Evolutionary conservation across 2,329 filamentous ascomycete genomes (phyloP).

Genomic region (Penicillium sp.): DNA sequence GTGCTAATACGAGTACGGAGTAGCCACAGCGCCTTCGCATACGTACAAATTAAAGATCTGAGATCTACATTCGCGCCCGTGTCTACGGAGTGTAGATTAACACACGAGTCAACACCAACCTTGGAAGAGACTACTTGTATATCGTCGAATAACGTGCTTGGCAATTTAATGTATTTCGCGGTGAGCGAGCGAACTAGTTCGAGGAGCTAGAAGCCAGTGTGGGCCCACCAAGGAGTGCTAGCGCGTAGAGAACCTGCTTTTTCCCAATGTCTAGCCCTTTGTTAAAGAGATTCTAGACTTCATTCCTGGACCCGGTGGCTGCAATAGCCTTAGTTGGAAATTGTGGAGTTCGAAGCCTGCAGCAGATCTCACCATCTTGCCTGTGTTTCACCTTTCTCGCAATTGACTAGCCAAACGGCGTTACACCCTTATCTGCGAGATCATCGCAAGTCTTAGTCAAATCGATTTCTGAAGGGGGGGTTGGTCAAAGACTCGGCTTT

Average conservation of each 20-base stretch:
- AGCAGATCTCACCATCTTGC: constrained; percentile 1
- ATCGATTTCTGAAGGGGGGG: background rate
- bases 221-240: constrained; percentile 3
- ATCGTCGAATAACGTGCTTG: background rate
- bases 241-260: constrained; percentile 6
- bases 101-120: background rate
- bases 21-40: background rate
- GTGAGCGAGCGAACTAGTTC: constrained; percentile 7
- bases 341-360: constrained; percentile 1
- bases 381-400: background rate
- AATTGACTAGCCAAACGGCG: background rate
- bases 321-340: constrained; percentile 2
- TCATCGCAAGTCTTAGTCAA: background rate
- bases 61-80: background rate
- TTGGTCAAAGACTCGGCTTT: background rate
- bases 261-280: constrained; percentile 6
- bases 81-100: background rate
- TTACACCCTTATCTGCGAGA: background rate
- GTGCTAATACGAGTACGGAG: background rate
- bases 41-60: background rate
- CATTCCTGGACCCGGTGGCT: constrained; percentile 6
- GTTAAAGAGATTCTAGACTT: constrained; percentile 9
- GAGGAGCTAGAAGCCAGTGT: constrained; percentile 7
- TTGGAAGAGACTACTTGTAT: background rate
- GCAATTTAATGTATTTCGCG: background rate